Percentiles rank a stretch among this genome's conserved stretches.
phyloP scores from a whole-genome alignment of 2,329 filamentous ascomycete species.

The Blumeriella jaapii region DNA sequence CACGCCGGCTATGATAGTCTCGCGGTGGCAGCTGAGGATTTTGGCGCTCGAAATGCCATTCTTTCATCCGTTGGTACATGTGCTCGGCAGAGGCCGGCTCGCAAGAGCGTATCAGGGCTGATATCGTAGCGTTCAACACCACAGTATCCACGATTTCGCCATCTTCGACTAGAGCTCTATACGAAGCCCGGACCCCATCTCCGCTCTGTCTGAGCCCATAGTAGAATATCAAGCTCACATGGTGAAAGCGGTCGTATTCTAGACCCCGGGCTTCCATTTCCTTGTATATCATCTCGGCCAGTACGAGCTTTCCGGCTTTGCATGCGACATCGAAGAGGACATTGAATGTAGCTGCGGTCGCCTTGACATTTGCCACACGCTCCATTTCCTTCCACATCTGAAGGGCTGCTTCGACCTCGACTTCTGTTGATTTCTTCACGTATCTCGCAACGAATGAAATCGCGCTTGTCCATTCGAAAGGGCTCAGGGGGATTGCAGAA shows the following conservation, averaged over 20 bases:
- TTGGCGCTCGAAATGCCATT: conserved; percentile 19
- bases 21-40: conserved; percentile 24
- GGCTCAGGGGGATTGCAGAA: conserved; percentile 55
- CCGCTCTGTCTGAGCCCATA: conserved; percentile 66
- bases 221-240: conserved; percentile 73
- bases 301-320: conserved; percentile 69
- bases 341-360: conserved; percentile 78
- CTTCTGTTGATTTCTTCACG: conserved; percentile 43
- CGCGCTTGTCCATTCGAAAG: conserved; percentile 71
- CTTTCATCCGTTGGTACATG: conserved; percentile 77
- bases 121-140: conserved; percentile 77
- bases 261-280: conserved; percentile 67
- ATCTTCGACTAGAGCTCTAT: conserved; percentile 69
- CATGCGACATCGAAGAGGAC: conserved; percentile 82
- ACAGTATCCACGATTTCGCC: conserved; percentile 83
- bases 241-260: conserved; percentile 64
- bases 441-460: conserved; percentile 69
- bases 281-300: conserved; percentile 74
- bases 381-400: conserved; percentile 89
- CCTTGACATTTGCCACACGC: conserved; percentile 48
- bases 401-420: conserved; percentile 57
- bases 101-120: conserved; percentile 62
- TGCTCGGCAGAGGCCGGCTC: conserved; percentile 68
- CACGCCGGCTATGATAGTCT: conserved; percentile 26
- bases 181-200: conserved; percentile 62